Evolutionary conservation across 768 basidiomycete genomes (phyloP), one percentile per base, ranked within the genome.

Genomic region (Favolaschia claudopus): DNA sequence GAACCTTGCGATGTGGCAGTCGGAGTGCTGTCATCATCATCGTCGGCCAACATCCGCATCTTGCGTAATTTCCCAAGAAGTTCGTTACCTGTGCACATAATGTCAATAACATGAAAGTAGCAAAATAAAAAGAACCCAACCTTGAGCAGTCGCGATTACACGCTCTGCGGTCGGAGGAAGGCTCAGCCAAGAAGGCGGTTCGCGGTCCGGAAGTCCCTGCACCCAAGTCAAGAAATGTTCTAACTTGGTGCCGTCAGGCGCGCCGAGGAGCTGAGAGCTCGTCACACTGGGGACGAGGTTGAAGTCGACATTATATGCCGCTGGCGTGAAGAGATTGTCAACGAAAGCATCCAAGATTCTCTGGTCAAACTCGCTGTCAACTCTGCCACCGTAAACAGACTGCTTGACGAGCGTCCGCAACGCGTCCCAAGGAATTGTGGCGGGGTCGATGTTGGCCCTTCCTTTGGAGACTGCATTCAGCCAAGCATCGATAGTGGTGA

Each of bases 301-400:
- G 72, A 98, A 99, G 77, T 95, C 93, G 43, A 94, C 88, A 59
- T 99, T 96, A 74, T 96, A 99, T 0, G 96, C 92, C 14, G 81
- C 73, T 1, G 93, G 83, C 0, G 89, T 94, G 79, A 99, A 98
- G 56, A 99, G 80, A 31, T 81, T 82, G 68, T 96, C 93, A 31
- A 98, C 95, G 70, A 99, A 99, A 15, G 94, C 87, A 70, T 98
- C 93, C 43, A 99, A 82, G 48, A 97, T 90, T 64, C 84, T 81
- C 69, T 98, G 96, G 70, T 99, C 97, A 70, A 94, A 95, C 73
- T 96, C 93, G 62, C 93, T 95, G 77, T 98, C 96, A 47, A 97
- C 82, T 55, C 96, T 81, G 14, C 96, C 95, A 58, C 95, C 94
- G 67, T 99, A 99, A 20, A 99, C 92, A 7, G 95, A 95, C 70